Evolutionary conservation across 2,329 filamentous ascomycete species (phyloP), one percentile per base, ranked within the genome.

Genomic region (Trichoderma afroharzianum): DNA sequence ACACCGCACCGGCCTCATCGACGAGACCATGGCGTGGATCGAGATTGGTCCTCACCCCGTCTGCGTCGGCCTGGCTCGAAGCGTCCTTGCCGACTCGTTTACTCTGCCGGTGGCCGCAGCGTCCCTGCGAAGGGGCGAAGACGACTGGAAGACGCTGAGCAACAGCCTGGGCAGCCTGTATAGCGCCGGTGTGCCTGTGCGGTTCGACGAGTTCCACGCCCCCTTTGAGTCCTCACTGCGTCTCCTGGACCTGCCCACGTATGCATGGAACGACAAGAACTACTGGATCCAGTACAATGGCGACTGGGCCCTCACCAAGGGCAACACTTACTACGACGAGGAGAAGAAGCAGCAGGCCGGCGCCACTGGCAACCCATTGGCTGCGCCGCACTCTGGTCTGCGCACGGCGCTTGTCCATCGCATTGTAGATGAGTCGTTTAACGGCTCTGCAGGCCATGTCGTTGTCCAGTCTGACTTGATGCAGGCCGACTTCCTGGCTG

Each of bases 161-260:
- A 7, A 33, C 8, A 32, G 24, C 3, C 24, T 71, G 7, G 24
- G 32, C 18, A 11, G 18, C 1, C 18, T 71, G 4, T 64, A 71
- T 14, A 81, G 82, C 15, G 86, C 86, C 14, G 91, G 91, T 67
- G 81, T 92, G 12, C 83, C 86, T 63, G 83, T 94, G 72, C 85
- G 91, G 77, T 95, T 92, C 87, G 88, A 89, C 74, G 91, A 93
- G 79, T 92, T 88, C 79, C 88, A 92, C 74, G 82, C 73, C 85
- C 84, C 72, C 72, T 50, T 47, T 8, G 24, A 30, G 24, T 6
- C 6, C 14, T 11, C 26, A 11, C 8, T 30, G 36, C 26, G 39
- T 6, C 26, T 63, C 18, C 2, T 59, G 1, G 62, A 58, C 3
- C 53, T 72, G 5, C 71, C 71, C 1, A 5, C 66, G 1, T 72